A percentile compares a stretch with the other conserved stretches of the same genome.
Evolutionary conservation across 2,329 filamentous ascomycete genomes (phyloP).

Genomic region (Chalaropsis ovoidea): DNA sequence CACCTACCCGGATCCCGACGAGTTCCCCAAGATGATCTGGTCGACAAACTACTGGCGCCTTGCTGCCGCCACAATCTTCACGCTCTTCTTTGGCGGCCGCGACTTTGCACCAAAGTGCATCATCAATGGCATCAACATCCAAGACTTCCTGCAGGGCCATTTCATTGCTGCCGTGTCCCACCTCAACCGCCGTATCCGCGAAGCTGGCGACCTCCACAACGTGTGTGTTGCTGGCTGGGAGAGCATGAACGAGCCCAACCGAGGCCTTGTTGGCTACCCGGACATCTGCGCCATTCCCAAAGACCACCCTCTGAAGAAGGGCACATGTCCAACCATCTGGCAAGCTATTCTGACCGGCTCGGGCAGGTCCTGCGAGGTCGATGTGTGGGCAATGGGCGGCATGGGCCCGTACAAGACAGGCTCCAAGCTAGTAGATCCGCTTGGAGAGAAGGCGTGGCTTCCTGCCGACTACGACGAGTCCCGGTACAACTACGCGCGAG

Average conservation of each 20-base stretch:
- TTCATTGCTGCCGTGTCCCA: slow-evolving; percentile 72
- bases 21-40: slow-evolving; percentile 99
- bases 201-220: slow-evolving; percentile 79
- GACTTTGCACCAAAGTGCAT: slow-evolving; percentile 95
- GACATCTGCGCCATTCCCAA: slow-evolving; percentile 73
- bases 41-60: slow-evolving; percentile 90
- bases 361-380: slow-evolving; percentile 78
- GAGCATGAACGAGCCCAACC: slow-evolving; percentile 88
- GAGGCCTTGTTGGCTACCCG: slow-evolving; percentile 71
- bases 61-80: slow-evolving; percentile 83
- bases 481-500: slow-evolving; percentile 81
- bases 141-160: slow-evolving; percentile 85
- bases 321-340: slow-evolving; percentile 86
- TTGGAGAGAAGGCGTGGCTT: slow-evolving; percentile 77
- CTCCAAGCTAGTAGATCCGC: slow-evolving; percentile 70
- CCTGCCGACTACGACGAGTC: slow-evolving; percentile 64
- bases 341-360: slow-evolving; percentile 88
- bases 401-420: slow-evolving; percentile 89
- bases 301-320: slow-evolving; percentile 85
- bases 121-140: slow-evolving; percentile 89
- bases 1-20: slow-evolving; percentile 71
- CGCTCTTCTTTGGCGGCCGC: slow-evolving; percentile 79
- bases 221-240: slow-evolving; percentile 92
- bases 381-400: slow-evolving; percentile 87
- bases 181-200: slow-evolving; percentile 72